Evolutionary conservation across 495 filamentous ascomycete genomes (phyloP).

Genomic region (Filosporella fistucella): DNA sequence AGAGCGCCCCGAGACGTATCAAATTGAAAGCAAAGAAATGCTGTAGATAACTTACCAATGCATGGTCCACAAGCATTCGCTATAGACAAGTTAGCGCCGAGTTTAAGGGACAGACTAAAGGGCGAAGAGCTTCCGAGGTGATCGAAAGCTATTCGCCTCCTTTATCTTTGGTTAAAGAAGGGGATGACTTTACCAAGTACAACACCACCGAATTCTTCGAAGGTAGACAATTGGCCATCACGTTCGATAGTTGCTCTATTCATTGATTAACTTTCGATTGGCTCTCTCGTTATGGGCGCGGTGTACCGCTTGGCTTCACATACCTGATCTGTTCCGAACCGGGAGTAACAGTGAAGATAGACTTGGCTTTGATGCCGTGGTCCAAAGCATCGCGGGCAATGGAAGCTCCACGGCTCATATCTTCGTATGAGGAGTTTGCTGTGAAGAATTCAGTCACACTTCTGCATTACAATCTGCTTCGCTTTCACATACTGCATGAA

Average conservation of each 20-base stretch:
- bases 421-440: slow-evolving; percentile 99
- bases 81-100: no score
- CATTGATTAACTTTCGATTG: background rate
- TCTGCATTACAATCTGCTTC: no score
- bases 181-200: slow-evolving; percentile 53
- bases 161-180: no score
- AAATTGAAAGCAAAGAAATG: no score
- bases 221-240: slow-evolving; percentile 91
- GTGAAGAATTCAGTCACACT: no score
- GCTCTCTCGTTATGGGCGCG: slow-evolving; percentile 71
- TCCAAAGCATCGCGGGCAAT: slow-evolving; percentile 92
- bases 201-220: slow-evolving; percentile 96
- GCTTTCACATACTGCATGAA: no score
- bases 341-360: slow-evolving; percentile 90
- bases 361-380: slow-evolving; percentile 92
- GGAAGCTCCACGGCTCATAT: slow-evolving; percentile 93
- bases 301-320: no score
- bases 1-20: no score
- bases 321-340: slow-evolving; percentile 98
- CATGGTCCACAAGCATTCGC: no score
- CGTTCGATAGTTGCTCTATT: slow-evolving; percentile 41
- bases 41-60: background rate
- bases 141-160: no score
- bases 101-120: no score
- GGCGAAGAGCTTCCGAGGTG: background rate